Evolutionary conservation across 768 basidiomycete species (phyloP).

Genomic region (Amanita rubescens): DNA sequence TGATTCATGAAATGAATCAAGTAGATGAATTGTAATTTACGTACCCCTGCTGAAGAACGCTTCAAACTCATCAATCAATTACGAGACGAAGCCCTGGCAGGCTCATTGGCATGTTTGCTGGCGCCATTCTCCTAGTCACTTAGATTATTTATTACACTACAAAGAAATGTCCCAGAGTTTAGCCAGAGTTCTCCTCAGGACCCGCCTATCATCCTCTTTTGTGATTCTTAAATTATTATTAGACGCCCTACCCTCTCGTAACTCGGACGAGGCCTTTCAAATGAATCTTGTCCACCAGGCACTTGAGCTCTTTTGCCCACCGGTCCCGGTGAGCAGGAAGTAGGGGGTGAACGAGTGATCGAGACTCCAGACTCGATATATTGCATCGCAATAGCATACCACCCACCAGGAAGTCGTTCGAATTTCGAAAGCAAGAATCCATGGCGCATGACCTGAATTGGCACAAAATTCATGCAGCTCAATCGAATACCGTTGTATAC

Average conservation of each 20-base stretch:
- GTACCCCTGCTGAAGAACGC: no score
- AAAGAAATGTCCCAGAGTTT: not conserved
- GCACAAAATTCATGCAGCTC: constrained; percentile 16
- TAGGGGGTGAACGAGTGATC: no score
- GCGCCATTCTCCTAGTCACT: no score
- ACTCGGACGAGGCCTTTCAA: constrained; percentile 12
- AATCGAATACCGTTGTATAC: constrained; percentile 12
- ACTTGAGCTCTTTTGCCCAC: constrained; percentile 7
- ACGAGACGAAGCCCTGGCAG: no score
- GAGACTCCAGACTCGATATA: no score
- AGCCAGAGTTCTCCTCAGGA: constrained; percentile 6
- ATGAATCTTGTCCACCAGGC: constrained; percentile 12
- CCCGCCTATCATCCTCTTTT: constrained; percentile 5
- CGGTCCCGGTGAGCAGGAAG: constrained; percentile 18
- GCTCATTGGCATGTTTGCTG: no score
- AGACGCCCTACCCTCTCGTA: constrained; percentile 7
- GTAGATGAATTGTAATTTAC: not conserved
- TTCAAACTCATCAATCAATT: no score
- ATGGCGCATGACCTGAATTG: constrained; percentile 15
- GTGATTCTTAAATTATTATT: constrained; percentile 5
- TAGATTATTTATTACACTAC: no score
- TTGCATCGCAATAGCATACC: no score
- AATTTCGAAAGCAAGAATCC: no score
- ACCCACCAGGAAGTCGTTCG: no score
- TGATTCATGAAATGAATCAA: not conserved